These are phyloP conservation scores for Ananas comosus DNA, from an alignment of 176 grass and related monocot genomes.

Conservation along the genomic window DNA sequence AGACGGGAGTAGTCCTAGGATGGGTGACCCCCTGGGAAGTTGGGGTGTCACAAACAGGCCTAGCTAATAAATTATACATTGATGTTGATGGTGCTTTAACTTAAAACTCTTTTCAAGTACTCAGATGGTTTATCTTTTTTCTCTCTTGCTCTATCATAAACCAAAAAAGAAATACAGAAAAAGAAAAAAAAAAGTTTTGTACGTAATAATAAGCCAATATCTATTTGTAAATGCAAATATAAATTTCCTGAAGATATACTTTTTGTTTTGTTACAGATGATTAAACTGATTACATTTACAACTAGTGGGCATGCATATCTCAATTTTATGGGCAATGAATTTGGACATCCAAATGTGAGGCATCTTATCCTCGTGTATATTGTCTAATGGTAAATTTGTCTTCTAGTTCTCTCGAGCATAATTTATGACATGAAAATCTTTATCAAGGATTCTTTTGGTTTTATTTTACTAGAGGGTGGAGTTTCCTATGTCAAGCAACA, in stretches of 20 bases:
- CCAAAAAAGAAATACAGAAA: too few species aligned
- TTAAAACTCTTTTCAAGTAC: too few species aligned
- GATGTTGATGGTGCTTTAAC: too few species aligned
- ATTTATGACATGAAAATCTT: neutral
- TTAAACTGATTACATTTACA: constrained; percentile 87
- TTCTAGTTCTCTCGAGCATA: neutral
- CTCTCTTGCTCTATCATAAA: too few species aligned
- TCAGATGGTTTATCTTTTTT: too few species aligned
- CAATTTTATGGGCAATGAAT: constrained; percentile 99
- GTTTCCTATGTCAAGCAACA: constrained; percentile 91
- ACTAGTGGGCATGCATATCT: constrained; percentile 68
- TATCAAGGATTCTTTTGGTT: constrained; percentile 10
- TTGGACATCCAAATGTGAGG: constrained; percentile 83
- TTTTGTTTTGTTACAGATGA: constrained; percentile 54
- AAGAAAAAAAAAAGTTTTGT: too few species aligned
- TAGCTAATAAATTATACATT: too few species aligned
- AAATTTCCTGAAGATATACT: neutral
- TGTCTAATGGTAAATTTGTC: neutral
- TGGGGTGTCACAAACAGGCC: too few species aligned
- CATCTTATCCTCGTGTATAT: constrained; percentile 4
- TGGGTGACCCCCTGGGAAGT: too few species aligned
- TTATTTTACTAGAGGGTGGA: constrained; percentile 66
- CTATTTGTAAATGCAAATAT: neutral
- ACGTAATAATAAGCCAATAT: too few species aligned
- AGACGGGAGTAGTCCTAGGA: too few species aligned